Conservation (phyloP, 1,139 yeast species). For the Scheffersomyces cryptocercus region DNA sequence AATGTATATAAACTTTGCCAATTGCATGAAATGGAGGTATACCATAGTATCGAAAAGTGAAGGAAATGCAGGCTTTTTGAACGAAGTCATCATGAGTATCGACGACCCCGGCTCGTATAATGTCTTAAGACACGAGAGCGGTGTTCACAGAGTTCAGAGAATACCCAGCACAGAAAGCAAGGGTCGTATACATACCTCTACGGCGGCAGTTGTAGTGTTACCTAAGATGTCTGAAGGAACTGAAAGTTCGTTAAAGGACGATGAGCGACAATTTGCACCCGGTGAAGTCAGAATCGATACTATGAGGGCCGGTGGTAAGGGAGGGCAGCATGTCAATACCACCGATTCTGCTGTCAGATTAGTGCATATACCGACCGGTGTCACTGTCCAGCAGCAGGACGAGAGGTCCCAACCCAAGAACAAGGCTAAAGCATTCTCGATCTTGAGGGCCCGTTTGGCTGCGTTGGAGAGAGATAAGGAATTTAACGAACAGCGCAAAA, state of each 20-base stretch:
- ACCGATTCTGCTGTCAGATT: conserved; percentile 96
- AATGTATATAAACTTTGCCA: conserved; percentile 80
- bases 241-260: conserved; percentile 54
- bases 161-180: conserved; percentile 91
- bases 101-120: conserved; percentile 80
- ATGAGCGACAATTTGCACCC: conserved; percentile 75
- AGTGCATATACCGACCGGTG: conserved; percentile 90
- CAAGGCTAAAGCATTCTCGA: conserved; percentile 89
- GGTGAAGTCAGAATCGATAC: conserved; percentile 92
- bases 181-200: conserved; percentile 93
- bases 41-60: conserved; percentile 61
- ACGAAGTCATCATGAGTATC: conserved; percentile 75
- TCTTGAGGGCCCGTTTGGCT: conserved; percentile 80
- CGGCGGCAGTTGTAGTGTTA: conserved; percentile 91
- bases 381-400: conserved; percentile 88
- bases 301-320: conserved; percentile 96
- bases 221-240: conserved; percentile 74
- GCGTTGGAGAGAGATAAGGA: conserved; percentile 72
- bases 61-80: conserved; percentile 60
- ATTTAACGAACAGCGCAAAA: conserved; percentile 62
- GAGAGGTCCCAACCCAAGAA: conserved; percentile 94
- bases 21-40: conserved; percentile 64
- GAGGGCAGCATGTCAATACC: conserved; percentile 98
- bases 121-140: conserved; percentile 78
- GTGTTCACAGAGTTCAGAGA: conserved; percentile 95